Conservation (phyloP, 108 stramenopile genomes). For the Hondaea fermentalgiana region DNA sequence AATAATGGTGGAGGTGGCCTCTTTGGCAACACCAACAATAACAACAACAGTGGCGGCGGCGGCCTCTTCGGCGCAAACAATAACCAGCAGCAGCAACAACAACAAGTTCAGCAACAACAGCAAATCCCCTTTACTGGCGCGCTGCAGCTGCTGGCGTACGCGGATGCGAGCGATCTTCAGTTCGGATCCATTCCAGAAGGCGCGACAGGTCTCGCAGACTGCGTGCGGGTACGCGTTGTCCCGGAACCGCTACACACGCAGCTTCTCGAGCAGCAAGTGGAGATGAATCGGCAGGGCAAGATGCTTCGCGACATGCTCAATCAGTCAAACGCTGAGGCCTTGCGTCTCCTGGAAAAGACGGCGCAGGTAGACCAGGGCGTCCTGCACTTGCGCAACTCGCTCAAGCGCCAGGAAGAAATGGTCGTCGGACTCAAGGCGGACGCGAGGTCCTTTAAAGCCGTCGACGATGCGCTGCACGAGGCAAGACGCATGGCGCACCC, state of each 20-base stretch:
- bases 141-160: not conserved
- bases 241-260: not conserved
- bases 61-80: not conserved
- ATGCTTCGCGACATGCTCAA: not conserved
- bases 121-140: not conserved
- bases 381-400: not conserved
- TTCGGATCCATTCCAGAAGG: not conserved
- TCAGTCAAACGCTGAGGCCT: not conserved
- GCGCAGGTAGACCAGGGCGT: slow-evolving; percentile 3
- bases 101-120: not conserved
- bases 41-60: not conserved
- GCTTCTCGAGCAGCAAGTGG: not conserved
- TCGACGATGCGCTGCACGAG: not conserved
- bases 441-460: not conserved
- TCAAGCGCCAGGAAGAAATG: not conserved
- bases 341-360: not conserved
- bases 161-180: not conserved
- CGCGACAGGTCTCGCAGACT: not conserved
- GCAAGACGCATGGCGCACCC: not conserved
- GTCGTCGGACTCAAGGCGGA: not conserved
- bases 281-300: not conserved
- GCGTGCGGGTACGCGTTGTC: not conserved
- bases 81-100: not conserved
- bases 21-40: not conserved
- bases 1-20: not conserved